Evolutionary conservation across 345 rosid genomes (phyloP).

Genomic region (Mangifera indica): DNA sequence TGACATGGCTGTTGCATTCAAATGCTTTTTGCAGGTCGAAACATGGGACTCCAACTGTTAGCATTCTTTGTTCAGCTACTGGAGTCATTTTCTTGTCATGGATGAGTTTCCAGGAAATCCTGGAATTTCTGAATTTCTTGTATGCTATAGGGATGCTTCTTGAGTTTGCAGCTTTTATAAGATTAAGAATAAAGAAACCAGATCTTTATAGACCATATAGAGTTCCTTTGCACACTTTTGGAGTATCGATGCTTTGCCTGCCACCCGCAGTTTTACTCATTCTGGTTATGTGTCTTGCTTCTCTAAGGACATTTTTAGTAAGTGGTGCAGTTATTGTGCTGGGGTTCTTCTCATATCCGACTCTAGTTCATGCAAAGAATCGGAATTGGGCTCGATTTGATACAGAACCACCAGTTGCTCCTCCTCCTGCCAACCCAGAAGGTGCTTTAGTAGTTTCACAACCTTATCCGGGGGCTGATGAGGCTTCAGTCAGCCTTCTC

Average conservation of each 20-base stretch:
- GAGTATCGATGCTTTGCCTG: conserved; percentile 58
- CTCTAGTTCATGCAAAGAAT: conserved; percentile 46
- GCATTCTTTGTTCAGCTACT: conserved; percentile 79
- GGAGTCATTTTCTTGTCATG: conserved; percentile 89
- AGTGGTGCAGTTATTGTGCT: conserved; percentile 52
- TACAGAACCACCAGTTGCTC: conserved; percentile 24
- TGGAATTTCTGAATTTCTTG: conserved; percentile 87
- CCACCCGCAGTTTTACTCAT: conserved; percentile 70
- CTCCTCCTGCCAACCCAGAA: conserved; percentile 4
- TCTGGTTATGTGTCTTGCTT: conserved; percentile 82
- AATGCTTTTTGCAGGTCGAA: conserved; percentile 53
- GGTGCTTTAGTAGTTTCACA: conserved; percentile 23
- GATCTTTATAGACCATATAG: conserved; percentile 72
- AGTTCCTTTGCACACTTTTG: conserved; percentile 68
- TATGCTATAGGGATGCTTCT: conserved; percentile 88
- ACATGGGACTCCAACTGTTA: conserved; percentile 82
- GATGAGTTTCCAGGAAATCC: conserved; percentile 90
- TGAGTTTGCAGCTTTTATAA: conserved; percentile 83
- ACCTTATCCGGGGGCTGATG: conserved; percentile 44
- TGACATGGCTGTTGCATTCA: neutral
- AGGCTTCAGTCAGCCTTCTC: conserved; percentile 51
- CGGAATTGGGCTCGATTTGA: conserved; percentile 50
- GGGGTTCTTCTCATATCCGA: conserved; percentile 62
- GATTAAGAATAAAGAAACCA: conserved; percentile 66
- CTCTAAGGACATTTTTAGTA: conserved; percentile 55